phyloP scores from a whole-genome alignment of 2,329 filamentous ascomycete species.

The Colletotrichum coccodes region DNA sequence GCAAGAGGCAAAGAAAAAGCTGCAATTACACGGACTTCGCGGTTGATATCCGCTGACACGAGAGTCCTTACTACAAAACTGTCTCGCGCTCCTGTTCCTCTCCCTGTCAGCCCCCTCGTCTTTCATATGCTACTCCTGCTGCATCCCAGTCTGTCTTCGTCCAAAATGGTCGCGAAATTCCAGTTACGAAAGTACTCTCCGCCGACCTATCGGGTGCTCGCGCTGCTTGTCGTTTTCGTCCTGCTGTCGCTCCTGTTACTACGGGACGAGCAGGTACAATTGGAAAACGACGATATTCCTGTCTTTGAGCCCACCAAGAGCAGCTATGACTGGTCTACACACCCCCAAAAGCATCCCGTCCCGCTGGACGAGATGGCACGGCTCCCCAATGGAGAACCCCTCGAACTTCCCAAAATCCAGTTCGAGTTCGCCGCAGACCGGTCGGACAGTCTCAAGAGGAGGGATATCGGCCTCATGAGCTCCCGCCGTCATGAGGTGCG shows the following conservation, averaged over 20 bases:
- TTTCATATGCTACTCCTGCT: neutral
- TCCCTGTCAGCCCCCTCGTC: neutral
- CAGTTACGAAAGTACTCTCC: constrained; percentile 25
- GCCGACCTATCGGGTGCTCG: constrained; percentile 28
- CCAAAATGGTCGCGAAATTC: constrained; percentile 30
- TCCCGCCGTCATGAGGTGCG: constrained; percentile 43
- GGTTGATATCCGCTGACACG: constrained; percentile 16
- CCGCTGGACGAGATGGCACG: constrained; percentile 33
- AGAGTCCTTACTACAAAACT: constrained; percentile 24
- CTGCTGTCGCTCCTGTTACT: constrained; percentile 15
- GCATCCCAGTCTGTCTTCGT: neutral
- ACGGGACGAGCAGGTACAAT: constrained; percentile 2
- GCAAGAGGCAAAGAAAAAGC: constrained; percentile 16
- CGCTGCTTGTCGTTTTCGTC: constrained; percentile 22
- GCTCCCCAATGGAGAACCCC: constrained; percentile 24
- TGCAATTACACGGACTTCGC: constrained; percentile 7
- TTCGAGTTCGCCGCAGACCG: constrained; percentile 28
- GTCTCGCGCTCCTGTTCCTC: neutral
- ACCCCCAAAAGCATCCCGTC: constrained; percentile 32
- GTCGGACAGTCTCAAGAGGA: constrained; percentile 35
- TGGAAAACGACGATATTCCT: neutral
- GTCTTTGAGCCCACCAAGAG: constrained; percentile 17
- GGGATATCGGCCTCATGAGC: constrained; percentile 50
- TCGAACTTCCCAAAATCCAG: constrained; percentile 25
- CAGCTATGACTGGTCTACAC: constrained; percentile 36